These are phyloP conservation scores for Terfezia boudieri DNA, from an alignment of 495 filamentous ascomycete genomes.

Conservation along the genomic window DNA sequence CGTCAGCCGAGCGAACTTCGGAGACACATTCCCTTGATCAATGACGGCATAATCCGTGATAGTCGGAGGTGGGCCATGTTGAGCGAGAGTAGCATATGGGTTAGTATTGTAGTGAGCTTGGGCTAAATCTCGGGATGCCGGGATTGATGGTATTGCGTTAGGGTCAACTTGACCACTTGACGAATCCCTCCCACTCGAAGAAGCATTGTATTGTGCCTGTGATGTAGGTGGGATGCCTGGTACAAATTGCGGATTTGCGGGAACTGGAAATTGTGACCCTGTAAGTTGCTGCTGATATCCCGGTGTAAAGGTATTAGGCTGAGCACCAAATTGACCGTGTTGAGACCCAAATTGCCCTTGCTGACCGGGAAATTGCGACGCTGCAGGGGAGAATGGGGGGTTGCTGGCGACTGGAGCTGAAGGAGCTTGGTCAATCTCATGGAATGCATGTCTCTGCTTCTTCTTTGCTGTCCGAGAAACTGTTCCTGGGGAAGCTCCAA, in stretches of 20 bases:
- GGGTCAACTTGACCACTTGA: conserved; percentile 65
- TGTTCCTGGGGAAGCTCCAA: conserved; percentile 21
- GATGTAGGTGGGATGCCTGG: conserved; percentile 36
- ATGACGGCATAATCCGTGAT: conserved; percentile 74
- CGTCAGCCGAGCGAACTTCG: conserved; percentile 76
- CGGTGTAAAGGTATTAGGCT: conserved; percentile 22
- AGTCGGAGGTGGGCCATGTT: conserved; percentile 70
- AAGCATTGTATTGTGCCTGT: conserved; percentile 27
- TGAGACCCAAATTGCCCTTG: conserved; percentile 24
- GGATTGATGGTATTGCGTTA: conserved; percentile 83
- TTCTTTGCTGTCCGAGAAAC: conserved; percentile 43
- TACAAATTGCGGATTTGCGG: conserved; percentile 34
- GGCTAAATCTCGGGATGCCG: conserved; percentile 55
- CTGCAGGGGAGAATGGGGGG: conserved; percentile 51
- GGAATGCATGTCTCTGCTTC: conserved; percentile 84
- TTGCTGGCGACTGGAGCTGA: conserved; percentile 34
- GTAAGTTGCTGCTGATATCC: conserved; percentile 28
- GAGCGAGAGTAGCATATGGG: conserved; percentile 84
- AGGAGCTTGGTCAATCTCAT: conserved; percentile 50
- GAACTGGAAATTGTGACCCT: conserved; percentile 37
- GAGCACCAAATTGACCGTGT: conserved; percentile 15
- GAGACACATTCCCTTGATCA: conserved; percentile 92
- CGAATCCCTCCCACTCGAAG: conserved; percentile 20
- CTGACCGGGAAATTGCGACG: conserved; percentile 24
- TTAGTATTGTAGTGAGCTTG: conserved; percentile 67